Conservation (phyloP, 2,329 filamentous ascomycete species). For the Fusarium coicis region DNA sequence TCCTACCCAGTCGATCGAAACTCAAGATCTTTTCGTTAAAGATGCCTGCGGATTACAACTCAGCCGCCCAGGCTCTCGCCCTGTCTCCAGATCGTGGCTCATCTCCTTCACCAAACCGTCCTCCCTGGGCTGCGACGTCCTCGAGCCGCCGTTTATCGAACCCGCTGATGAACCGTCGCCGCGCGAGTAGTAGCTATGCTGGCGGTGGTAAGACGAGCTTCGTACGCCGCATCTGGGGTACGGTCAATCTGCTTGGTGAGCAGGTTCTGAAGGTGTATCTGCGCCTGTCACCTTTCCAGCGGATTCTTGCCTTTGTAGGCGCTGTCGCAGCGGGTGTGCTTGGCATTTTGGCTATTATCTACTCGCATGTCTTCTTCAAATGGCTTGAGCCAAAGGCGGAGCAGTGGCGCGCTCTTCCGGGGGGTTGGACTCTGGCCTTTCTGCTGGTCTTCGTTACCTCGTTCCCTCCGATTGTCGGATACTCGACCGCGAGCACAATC, state of each 20-base stretch:
- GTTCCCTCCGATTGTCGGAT: constrained; percentile 89
- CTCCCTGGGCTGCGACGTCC: constrained; percentile 40
- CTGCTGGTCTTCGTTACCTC: constrained; percentile 77
- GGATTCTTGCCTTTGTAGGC: constrained; percentile 64
- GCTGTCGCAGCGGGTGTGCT: constrained; percentile 64
- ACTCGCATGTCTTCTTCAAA: constrained; percentile 82
- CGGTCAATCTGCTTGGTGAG: constrained; percentile 56
- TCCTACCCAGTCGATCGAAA: not conserved
- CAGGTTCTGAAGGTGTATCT: constrained; percentile 62
- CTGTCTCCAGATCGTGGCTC: constrained; percentile 51
- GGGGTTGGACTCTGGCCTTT: constrained; percentile 82
- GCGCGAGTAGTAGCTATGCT: constrained; percentile 24
- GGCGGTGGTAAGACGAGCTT: constrained; percentile 38
- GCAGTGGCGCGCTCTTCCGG: constrained; percentile 78
- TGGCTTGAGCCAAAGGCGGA: constrained; percentile 78
- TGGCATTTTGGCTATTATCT: constrained; percentile 76
- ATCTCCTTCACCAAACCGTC: constrained; percentile 47
- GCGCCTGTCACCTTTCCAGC: constrained; percentile 69
- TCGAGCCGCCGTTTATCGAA: constrained; percentile 55
- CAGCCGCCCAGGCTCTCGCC: constrained; percentile 61
- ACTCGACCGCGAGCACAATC: constrained; percentile 75
- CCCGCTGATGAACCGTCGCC: constrained; percentile 49
- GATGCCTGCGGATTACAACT: constrained; percentile 64
- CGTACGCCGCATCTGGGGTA: constrained; percentile 48
- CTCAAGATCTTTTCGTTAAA: constrained; percentile 13